Evolutionary conservation across 768 basidiomycete genomes (phyloP), one percentile per base, ranked within the genome.

Genomic region (Arthromyces matolae): DNA sequence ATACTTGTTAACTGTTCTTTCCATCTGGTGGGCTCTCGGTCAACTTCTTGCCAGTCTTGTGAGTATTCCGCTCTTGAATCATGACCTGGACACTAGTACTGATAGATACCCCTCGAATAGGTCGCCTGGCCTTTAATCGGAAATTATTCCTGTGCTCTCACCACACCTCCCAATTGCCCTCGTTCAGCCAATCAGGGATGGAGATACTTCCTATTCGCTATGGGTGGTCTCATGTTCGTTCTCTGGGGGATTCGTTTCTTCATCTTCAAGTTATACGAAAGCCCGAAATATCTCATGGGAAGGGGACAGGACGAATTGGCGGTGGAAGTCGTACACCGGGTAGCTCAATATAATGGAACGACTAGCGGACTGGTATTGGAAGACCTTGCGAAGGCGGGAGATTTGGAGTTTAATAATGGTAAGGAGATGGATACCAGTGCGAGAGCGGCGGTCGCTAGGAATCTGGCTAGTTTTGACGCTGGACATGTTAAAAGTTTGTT

Each of bases 21-120:
- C 86, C 0, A 77, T 88, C 29, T 89, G 84, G 83, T 90, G 88
- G 88, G 82, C 84, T 5, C 71, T 89, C 27, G 86, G 86, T 2
- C 87, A 88, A 60, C 73, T 88, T 0, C 59, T 84, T 39, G 83
- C 79, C 19, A 71, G 67, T 52, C 52, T 77, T 40, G 71, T 70
- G 46, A 27, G 45, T 52, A 8, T 8, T n/a, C 18, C 5, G 14
- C 35, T 36, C 22, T n/a, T 19, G 22, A n/a, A n/a, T n/a, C n/a
- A n/a, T n/a, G n/a, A n/a, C n/a, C n/a, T n/a, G 39, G 16, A n/a
- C 12, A 34, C 33, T 4, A 1, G 33, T 34, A 39, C 42, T 19
- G 8, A 34, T 18, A 9, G 5, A 14, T 16, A 10, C 36, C 5
- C 22, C 6, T 28, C n/a, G n/a, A n/a, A 45, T 49, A 83, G 75